Base-by-base conservation (phyloP, 1,139 yeast species). In the Geotrichum europaeum region DNA sequence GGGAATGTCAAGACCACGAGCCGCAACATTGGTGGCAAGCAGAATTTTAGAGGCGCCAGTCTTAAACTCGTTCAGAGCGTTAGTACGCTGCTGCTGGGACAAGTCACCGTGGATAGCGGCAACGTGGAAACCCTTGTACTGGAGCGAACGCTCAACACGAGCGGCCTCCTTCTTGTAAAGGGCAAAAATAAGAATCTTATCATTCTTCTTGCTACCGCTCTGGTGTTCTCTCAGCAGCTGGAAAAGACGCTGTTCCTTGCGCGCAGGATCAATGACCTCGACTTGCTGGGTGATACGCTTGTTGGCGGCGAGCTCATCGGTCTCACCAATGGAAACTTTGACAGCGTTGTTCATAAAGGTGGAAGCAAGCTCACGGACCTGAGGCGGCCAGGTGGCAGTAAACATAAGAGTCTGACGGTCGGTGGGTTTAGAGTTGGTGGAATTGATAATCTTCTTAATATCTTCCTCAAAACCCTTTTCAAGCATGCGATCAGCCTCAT, bases 401-500 rank as follows among this genome's bases (percentile, higher is more conserved):
- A 88, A 88, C 95, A 87, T 88, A 66, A 89, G 82, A 0, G 97
- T 90, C 73, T 89, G 96, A 73, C 96, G 84, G 25, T 75, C 71
- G 10, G 60, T 63, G 1, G 70, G 64, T 13, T 73, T 65, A 51
- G 75, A 68, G 22, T 75, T 77, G 25, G 88, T 81, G 54, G 79
- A 75, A 15, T 83, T 78, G 70, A 94, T 85, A 66, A 95, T 90
- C 65, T 81, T 79, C 75, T 89, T 90, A 72, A 94, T 94, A 75
- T 92, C 99, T 73, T 92, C 96, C 76, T 94, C 99, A 71, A 94
- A 94, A 43, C 99, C 99, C 71, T 84, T 86, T 75, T 94, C 99
- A 65, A 94, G 82, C 99, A 94, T 95, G 77, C 99, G 84, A 74
- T 94, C 99, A 49, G 99, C 99, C 77, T 94, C 99, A 74, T 94